phyloP scores from a whole-genome alignment of 169 alveolate genomes.

The Cryptosporidium andersoni region DNA sequence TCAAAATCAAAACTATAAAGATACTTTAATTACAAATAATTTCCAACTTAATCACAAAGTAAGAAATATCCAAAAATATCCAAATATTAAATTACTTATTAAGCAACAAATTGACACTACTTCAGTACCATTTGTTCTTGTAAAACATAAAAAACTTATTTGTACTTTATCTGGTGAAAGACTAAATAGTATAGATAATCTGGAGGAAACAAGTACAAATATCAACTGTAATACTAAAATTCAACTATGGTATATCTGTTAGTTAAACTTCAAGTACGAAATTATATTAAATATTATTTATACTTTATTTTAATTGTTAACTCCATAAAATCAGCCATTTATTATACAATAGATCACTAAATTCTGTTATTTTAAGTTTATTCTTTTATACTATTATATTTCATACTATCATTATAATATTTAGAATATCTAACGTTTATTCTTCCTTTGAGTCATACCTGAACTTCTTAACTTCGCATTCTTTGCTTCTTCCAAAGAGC shows the following conservation, averaged over 20 bases:
- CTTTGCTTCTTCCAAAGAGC: not conserved
- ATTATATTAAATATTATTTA: too few relatives aligned
- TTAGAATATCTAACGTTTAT: not conserved
- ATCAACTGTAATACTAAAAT: not conserved
- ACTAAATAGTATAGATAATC: not conserved
- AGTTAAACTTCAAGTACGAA: too few relatives aligned
- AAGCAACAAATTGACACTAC: too few relatives aligned
- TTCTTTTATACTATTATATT: not conserved
- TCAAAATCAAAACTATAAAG: too few relatives aligned
- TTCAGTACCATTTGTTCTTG: too few relatives aligned
- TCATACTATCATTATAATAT: not conserved
- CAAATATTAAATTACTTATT: too few relatives aligned
- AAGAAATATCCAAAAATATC: too few relatives aligned
- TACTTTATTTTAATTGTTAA: too few relatives aligned
- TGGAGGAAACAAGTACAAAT: not conserved
- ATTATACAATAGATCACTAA: too few relatives aligned
- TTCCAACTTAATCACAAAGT: not conserved
- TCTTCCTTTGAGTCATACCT: constrained; percentile 12
- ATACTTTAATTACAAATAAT: too few relatives aligned
- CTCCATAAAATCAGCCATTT: too few relatives aligned
- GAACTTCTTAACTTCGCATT: not conserved
- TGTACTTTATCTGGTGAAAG: constrained; percentile 63
- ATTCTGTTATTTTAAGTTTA: not conserved
- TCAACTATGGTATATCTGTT: not conserved
- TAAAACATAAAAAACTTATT: not conserved